Base-by-base conservation (phyloP, 140 eudicot genomes). In the Artemisia princeps region DNA sequence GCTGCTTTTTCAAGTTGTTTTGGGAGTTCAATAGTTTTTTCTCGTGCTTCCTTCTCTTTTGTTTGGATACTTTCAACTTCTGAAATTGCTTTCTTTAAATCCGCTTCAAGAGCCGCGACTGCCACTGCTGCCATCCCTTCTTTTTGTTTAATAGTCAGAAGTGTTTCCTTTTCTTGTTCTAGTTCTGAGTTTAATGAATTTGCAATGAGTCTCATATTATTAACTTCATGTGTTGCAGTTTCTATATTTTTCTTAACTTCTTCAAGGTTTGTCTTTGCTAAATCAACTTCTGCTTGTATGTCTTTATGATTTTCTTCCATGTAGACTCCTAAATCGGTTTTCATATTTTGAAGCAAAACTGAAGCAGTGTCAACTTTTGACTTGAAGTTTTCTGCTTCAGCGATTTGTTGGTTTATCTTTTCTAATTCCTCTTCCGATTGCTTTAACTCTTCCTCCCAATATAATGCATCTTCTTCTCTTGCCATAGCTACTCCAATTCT, bases 121-220 rank as follows among this genome's bases (percentile, higher is more conserved):
- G 97, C 79, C 40, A 72, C 72, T 1, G 79, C 70, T 4, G 87
- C 87, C 91, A 82, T 83, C 15, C 81, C 95, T 70, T 89, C 89
- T 42, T 78, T 71, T 78, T 80, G 75, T 48, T 53, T 82, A 10
- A 79, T 50, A 2, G 78, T 51, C 24, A 76, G 58, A 2, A 84
- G 76, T 11, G 70, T 84, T 7, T 75, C 49, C 54, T 82, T 89
- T 58, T 86, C 95, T 22, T 75, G 73, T 55, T 86, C 95, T n/a
- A 89, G 76, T 61, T 89, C 92, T 0, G 78, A 44, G 13, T 80
- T 76, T 64, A 89, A 77, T 0, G 87, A 82, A 15, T 64, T 55
- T 20, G 84, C 78, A 0, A 78, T 74, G 26, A 51, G 77, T 84
- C 80, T 82, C 71, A 86, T 64, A 49, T 56, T 37, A 0, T 76